Evolutionary conservation across 768 basidiomycete species (phyloP).

Genomic region (Lentinula raphanica): DNA sequence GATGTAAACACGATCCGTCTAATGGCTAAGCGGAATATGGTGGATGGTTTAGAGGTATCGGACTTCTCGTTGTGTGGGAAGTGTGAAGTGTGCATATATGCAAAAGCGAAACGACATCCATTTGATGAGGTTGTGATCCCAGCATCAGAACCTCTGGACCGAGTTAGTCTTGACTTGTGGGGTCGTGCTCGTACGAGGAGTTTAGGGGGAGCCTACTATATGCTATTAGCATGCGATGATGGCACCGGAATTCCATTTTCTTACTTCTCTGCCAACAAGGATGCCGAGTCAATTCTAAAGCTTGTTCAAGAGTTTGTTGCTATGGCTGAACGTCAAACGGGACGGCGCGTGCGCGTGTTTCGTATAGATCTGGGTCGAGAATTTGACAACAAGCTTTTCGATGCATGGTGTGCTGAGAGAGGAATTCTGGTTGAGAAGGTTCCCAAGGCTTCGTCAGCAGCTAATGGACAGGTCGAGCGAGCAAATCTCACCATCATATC

Average conservation of each 20-base stretch:
- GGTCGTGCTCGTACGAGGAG: neutral
- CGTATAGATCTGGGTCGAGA: neutral
- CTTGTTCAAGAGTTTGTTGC: neutral
- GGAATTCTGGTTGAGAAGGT: neutral
- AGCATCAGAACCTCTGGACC: constrained; percentile 1
- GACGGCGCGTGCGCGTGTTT: neutral
- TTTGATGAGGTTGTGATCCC: constrained; percentile 6
- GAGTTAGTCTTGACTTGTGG: constrained; percentile 5
- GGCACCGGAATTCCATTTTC: no score
- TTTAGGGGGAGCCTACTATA: neutral
- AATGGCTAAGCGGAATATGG: neutral
- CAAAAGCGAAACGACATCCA: neutral
- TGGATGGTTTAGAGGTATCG: neutral
- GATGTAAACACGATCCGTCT: neutral
- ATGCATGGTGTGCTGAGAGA: neutral
- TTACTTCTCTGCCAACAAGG: neutral
- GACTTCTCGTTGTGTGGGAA: neutral
- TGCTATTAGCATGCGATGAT: neutral
- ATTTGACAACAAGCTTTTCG: neutral
- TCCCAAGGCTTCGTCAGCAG: neutral
- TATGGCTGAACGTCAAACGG: neutral
- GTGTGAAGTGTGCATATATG: neutral
- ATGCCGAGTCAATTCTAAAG: neutral
- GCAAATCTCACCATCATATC: neutral
- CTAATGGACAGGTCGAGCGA: neutral